Base-by-base conservation (phyloP, 2,329 filamentous ascomycete species). In the Trichophyton schoenleinii region DNA sequence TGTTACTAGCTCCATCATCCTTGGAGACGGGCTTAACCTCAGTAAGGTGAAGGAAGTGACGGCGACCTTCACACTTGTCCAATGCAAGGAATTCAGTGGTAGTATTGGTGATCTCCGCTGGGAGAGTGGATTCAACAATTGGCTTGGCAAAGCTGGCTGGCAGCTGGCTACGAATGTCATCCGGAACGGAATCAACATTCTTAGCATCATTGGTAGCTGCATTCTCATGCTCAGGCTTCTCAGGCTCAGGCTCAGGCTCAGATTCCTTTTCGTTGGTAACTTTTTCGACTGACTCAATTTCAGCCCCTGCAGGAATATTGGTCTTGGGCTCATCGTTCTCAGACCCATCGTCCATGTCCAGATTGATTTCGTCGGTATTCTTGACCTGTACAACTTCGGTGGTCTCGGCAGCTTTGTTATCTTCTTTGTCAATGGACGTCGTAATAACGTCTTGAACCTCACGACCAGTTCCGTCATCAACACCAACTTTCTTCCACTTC, bases 71-170 rank as follows among this genome's bases (percentile, higher is more conserved):
- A 69, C 90, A 95, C 73, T 99, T 99, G 75, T 96, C 92, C 1
- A 99, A 79, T 0, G 94, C 88, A 9, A 99, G 80, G 73, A 99
- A 99, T 11, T 85, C 81, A 1, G 92, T 95, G 3, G 81, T 80
- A 20, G 80, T 87, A 77, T 97, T 97, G 1, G 80, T 83, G 64
- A 96, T 95, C 0, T 79, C 81, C 0, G 80, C 70, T 0, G 90
- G 90, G 15, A 87, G 83, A 2, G 86, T 84, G 60, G 86, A 82
- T 41, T 81, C 82, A 15, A 83, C 78, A 4, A 71, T 77, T 61
- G 70, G 68, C 48, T 73, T 70, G 53, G 81, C 75, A 70, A 95
- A 95, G 0, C 88, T 87, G 25, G 86, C 86, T 1, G 90, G 91
- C 1, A 96, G 80, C 63, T 90, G 85, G 25, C 83, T 84, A 53